Evolutionary conservation across 2,329 filamentous ascomycete species (phyloP), one percentile per base, ranked within the genome.

Genomic region (Diplodia sapinea): DNA sequence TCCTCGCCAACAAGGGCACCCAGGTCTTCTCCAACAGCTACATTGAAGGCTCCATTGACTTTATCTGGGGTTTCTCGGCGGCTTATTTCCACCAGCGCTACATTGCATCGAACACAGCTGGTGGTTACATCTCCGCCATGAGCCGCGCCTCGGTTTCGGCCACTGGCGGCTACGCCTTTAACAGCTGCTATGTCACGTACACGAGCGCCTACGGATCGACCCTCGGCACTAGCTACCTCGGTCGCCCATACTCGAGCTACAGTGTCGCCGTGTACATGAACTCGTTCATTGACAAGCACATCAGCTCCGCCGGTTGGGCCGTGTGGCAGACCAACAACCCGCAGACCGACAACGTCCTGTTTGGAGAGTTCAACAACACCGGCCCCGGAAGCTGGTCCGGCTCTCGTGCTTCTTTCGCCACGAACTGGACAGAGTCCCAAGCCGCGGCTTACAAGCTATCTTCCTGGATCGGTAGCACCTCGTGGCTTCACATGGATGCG

Each of bases 281-380:
- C 59, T 84, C 82, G 0, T 74, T 74, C 40, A 76, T 90, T 74
- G 80, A 79, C 6, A 74, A 78, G 31, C 85, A 88, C 23, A 82
- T 90, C 70, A 86, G 87, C 71, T 69, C 80, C 0, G 83, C 82
- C 0, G 88, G 87, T 0, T 89, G 88, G 87, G 73, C 9, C 76
- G 75, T 49, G 26, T 49, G 36, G 64, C 36, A 47, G 75, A 84
- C 52, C 15, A 43, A 29, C 20, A 82, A 88, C 1, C 74, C 64
- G 11, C 31, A 59, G 38, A 52, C 66, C 57, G 36, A 70, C 70
- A 50, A 69, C 67, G 62, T 65, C 38, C 11, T 59, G 7, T 66
- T 66, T 5, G 64, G 54, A 12, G 87, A 89, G 78, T 88, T 84
- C 71, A 76, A 71, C 17, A 89, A 89, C 74, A 81, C 81, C 0